Base-by-base conservation (phyloP, 116 monocot species). In the Trichopus zeylanicus region DNA sequence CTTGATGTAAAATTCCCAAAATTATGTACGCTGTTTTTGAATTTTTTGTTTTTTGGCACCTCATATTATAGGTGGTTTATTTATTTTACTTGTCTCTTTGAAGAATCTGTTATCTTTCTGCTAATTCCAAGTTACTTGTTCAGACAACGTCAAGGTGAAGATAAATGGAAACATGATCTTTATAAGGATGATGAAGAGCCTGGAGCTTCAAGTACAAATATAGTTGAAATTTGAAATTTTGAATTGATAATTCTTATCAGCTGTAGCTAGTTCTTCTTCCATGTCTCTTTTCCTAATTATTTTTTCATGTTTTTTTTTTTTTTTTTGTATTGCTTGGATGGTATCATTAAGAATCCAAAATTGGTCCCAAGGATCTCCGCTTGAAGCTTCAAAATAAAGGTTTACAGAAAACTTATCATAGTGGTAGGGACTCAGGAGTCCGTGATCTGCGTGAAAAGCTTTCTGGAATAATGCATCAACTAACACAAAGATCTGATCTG, bases 131-230 rank as follows among this genome's bases (percentile, higher is more conserved):
- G 10, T 56, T 0, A 37, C 7, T 28, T 63, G 30, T 59, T 24
- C 75, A 89, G 89, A 68, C 70, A 68, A 38, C 73, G 76, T 3
- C 78, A 67, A 53, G 65, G 39, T 67, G 84, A 89, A 65, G 78
- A 70, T 25, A 89, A 64, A 57, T 84, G 84, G 89, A 84, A 80
- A 55, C 78, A 76, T 65, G 81, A 84, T 64, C 78, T 84, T 53
- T 84, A 68, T 46, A 46, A 66, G 35, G 81, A 75, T 60, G 48
- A 42, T 13, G 59, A 33, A n/a, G 64, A 57, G 48, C 35, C 73
- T 61, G 68, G 73, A 63, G 26, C 53, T 68, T 74, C 78, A 81
- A 84, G 89, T 89, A 81, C 64, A 55, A 49, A 51, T 5, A 34
- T 57, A 39, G 7, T 31, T 18, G 16, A 48, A 47, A 53, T 33